Conservation (phyloP, 371 early-diverging fungal species). For the Apophysomyces variabilis region DNA sequence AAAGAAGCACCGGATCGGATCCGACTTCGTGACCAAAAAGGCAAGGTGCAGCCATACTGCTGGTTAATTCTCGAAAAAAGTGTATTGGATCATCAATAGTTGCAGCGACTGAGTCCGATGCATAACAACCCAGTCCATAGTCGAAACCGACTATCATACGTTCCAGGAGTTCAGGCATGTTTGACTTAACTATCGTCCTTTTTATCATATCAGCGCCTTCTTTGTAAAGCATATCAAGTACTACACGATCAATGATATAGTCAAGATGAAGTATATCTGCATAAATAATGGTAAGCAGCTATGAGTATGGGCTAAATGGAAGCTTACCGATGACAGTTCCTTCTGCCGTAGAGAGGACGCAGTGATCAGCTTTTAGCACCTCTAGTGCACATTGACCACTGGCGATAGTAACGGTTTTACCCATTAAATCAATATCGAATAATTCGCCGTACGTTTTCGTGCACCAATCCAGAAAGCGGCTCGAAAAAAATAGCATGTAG, state of each 20-base stretch:
- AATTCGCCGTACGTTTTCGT: conserved; percentile 35
- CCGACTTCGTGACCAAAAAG: conserved; percentile 35
- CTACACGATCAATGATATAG: conserved; percentile 26
- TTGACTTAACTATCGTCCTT: conserved; percentile 28
- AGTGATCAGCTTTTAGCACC: conserved; percentile 28
- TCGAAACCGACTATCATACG: conserved; percentile 9
- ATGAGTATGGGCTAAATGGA: no score
- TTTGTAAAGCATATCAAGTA: conserved; percentile 23
- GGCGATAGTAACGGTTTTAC: conserved; percentile 29
- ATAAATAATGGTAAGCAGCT: background rate
- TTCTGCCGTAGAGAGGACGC: conserved; percentile 30
- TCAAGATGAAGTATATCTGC: conserved; percentile 36
- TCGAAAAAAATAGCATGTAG: conserved; percentile 23
- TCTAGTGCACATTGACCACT: conserved; percentile 32
- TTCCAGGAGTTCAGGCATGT: background rate
- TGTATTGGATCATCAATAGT: conserved; percentile 14
- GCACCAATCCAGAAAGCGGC: conserved; percentile 42
- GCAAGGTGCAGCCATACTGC: conserved; percentile 41
- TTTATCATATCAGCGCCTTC: conserved; percentile 7
- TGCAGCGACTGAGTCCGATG: conserved; percentile 9
- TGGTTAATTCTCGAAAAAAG: conserved; percentile 36
- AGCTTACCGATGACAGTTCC: conserved; percentile 15
- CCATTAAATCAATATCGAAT: conserved; percentile 27
- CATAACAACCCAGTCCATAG: conserved; percentile 15
- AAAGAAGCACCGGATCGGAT: conserved; percentile 26